A percentile compares a stretch with the other conserved stretches of the same genome.
These are phyloP conservation scores for Calocera cornea DNA, from an alignment of 768 basidiomycete species.

Conservation along the genomic window DNA sequence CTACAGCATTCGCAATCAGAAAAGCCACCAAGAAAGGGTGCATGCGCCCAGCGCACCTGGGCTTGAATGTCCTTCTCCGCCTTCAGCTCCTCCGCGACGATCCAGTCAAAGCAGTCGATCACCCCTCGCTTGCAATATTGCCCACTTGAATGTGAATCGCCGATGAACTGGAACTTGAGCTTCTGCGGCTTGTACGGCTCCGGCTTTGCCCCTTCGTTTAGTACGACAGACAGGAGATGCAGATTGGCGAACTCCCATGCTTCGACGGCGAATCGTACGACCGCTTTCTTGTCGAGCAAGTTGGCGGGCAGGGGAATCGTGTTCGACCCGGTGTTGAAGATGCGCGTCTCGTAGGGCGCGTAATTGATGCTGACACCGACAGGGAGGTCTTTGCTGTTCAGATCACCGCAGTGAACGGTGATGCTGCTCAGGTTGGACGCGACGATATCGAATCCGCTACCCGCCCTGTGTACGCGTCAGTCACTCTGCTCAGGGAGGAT, in stretches of 20 bases:
- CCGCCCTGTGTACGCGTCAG: not conserved
- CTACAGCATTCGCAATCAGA: not conserved
- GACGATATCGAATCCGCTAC: slow-evolving; percentile 1
- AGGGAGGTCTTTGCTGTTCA: not conserved
- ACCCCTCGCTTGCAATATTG: not conserved
- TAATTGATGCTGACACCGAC: slow-evolving; percentile 1
- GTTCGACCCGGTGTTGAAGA: not conserved
- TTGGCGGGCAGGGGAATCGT: not conserved
- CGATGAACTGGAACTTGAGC: slow-evolving; percentile 1
- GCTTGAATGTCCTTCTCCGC: not conserved
- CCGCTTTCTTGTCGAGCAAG: not conserved
- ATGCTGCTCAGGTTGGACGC: not conserved
- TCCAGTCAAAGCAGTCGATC: slow-evolving; percentile 4
- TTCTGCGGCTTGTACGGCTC: not conserved
- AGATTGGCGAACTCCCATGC: slow-evolving; percentile 1
- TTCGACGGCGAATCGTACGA: not conserved
- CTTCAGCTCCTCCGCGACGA: slow-evolving; percentile 1
- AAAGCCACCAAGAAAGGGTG: not conserved
- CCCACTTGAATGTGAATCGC: not conserved
- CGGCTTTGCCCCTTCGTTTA: not conserved
- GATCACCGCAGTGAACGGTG: not conserved
- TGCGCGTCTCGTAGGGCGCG: not conserved
- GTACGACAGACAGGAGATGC: not conserved
- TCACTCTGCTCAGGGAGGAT: not conserved
- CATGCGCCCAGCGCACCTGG: not conserved